Percentiles rank a stretch among this genome's conserved stretches.
phyloP scores from a whole-genome alignment of 2,329 filamentous ascomycete species.

The Fusarium sublunatum region DNA sequence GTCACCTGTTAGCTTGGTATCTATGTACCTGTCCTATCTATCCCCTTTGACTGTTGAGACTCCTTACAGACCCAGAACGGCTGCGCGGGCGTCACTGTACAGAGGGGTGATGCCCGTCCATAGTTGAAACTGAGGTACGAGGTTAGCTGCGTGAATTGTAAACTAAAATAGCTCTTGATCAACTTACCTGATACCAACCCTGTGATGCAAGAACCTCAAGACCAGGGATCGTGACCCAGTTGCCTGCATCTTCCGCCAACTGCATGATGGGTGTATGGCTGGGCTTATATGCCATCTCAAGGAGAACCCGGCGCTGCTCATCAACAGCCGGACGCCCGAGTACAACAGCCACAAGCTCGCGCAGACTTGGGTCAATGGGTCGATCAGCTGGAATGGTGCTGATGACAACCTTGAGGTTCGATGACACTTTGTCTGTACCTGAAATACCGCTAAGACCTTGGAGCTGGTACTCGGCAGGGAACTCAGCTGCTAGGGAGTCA shows the following conservation, averaged over 20 bases:
- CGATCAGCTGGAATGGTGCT: constrained; percentile 91
- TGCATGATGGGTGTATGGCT: constrained; percentile 85
- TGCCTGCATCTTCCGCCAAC: constrained; percentile 75
- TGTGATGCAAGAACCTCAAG: constrained; percentile 91
- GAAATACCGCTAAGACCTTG: constrained; percentile 65
- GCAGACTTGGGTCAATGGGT: constrained; percentile 79
- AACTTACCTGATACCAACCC: constrained; percentile 83
- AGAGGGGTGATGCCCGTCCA: constrained; percentile 86
- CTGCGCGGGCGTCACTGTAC: constrained; percentile 74
- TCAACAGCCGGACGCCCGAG: constrained; percentile 56
- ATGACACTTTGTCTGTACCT: constrained; percentile 62
- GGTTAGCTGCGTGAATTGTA: constrained; percentile 33
- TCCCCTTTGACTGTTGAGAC: constrained; percentile 2
- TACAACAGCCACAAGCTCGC: constrained; percentile 69
- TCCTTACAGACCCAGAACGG: constrained; percentile 59
- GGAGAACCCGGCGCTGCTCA: constrained; percentile 67
- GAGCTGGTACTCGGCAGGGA: constrained; percentile 79
- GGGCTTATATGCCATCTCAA: constrained; percentile 98
- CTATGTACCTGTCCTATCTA: too few relatives aligned
- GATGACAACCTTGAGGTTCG: constrained; percentile 74
- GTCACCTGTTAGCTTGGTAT: neutral
- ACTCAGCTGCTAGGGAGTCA: constrained; percentile 73
- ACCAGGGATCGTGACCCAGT: constrained; percentile 87
- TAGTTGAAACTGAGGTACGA: constrained; percentile 71
- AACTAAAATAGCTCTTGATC: neutral